These are phyloP conservation scores for Chaetomidium leptoderma DNA, from an alignment of 495 filamentous ascomycete genomes.

Conservation along the genomic window DNA sequence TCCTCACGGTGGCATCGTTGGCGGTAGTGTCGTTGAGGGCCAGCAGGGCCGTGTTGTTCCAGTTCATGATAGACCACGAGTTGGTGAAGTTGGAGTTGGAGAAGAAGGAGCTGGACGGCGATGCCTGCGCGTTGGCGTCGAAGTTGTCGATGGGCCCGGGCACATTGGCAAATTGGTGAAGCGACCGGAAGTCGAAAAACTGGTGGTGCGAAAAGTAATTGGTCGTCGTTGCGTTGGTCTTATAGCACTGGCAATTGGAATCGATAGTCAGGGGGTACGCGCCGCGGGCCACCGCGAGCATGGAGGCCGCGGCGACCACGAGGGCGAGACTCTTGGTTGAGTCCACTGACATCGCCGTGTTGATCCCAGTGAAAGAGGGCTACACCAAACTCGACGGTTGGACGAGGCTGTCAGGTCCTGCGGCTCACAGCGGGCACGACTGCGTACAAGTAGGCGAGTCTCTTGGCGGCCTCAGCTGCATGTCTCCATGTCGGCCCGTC, in stretches of 20 bases:
- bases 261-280: constrained; percentile 41
- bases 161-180: constrained; percentile 33
- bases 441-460: not conserved
- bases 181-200: constrained; percentile 63
- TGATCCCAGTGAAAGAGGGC: too few species aligned
- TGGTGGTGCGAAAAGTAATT: constrained; percentile 62
- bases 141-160: constrained; percentile 23
- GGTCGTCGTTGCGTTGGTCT: constrained; percentile 41
- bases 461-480: constrained; percentile 7
- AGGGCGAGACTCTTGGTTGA: constrained; percentile 8
- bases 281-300: constrained; percentile 13
- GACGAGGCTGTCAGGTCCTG: too few species aligned
- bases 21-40: constrained; percentile 28
- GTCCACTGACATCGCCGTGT: not conserved
- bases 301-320: constrained; percentile 19
- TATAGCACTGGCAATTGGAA: constrained; percentile 46
- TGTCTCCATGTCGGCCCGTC: not conserved
- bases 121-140: constrained; percentile 29
- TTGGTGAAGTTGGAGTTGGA: constrained; percentile 36
- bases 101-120: constrained; percentile 39
- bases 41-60: constrained; percentile 44
- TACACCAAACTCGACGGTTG: too few species aligned
- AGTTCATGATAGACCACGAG: constrained; percentile 59
- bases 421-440: too few species aligned
- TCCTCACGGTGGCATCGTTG: constrained; percentile 42